phyloP scores from a whole-genome alignment of 331 rosid species.

The Spiraea crenata region DNA sequence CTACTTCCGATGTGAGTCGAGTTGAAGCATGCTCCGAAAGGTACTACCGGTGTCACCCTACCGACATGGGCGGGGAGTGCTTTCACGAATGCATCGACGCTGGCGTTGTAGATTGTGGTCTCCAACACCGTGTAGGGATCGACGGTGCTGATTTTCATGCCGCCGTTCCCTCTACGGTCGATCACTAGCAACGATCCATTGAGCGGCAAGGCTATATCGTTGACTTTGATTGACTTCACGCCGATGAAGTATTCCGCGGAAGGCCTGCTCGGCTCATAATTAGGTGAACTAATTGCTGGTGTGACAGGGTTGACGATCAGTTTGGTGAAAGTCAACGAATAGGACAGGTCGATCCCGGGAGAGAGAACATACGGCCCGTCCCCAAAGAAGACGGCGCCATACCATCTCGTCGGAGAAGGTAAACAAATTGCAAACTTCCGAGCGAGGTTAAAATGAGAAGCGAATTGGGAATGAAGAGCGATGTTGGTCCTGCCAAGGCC shows the following conservation, averaged over 20 bases:
- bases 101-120: constrained; percentile 43
- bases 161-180: constrained; percentile 37
- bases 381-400: constrained; percentile 31
- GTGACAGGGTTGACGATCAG: constrained; percentile 21
- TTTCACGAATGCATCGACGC: constrained; percentile 31
- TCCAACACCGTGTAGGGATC: constrained; percentile 49
- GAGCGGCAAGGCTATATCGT: constrained; percentile 18
- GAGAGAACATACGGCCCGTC: background rate
- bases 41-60: constrained; percentile 18
- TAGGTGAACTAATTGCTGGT: background rate
- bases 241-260: constrained; percentile 51
- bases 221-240: constrained; percentile 43
- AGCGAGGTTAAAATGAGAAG: constrained; percentile 14
- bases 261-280: no score
- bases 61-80: background rate
- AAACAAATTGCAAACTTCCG: constrained; percentile 44
- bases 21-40: constrained; percentile 33
- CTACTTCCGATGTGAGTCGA: constrained; percentile 17
- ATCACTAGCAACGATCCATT: constrained; percentile 40
- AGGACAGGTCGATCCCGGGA: constrained; percentile 25
- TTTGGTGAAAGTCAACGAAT: constrained; percentile 43
- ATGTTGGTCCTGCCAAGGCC: constrained; percentile 40
- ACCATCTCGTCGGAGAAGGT: constrained; percentile 27
- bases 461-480: constrained; percentile 41
- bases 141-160: constrained; percentile 59